Conservation (phyloP, 345 rosid genomes). For the Hirschfeldia incana region DNA sequence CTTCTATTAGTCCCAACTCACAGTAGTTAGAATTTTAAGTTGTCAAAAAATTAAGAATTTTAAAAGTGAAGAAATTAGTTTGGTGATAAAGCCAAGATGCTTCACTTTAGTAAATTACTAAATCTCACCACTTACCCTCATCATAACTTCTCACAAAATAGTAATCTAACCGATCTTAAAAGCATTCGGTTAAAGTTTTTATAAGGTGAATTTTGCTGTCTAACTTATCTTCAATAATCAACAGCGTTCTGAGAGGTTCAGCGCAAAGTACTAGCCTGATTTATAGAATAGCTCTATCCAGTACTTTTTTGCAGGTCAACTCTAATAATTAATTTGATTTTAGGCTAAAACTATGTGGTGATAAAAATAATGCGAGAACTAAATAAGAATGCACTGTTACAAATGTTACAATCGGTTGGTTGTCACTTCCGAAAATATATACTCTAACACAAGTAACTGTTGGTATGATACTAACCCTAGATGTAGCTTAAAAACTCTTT, state of each 20-base stretch:
- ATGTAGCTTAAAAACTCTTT: slow-evolving; percentile 36
- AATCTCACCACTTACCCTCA: slow-evolving; percentile 37
- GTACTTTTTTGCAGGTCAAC: background rate
- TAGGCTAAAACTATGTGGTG: background rate
- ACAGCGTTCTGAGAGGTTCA: slow-evolving; percentile 1
- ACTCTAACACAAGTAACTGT: slow-evolving; percentile 37
- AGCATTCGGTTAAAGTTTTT: slow-evolving; percentile 1
- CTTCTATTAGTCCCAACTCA: background rate
- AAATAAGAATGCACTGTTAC: slow-evolving; percentile 28
- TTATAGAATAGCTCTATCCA: background rate
- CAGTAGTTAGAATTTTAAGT: background rate
- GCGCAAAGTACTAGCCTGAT: slow-evolving; percentile 3
- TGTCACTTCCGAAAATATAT: slow-evolving; percentile 52
- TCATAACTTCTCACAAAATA: slow-evolving; percentile 40
- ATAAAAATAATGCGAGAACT: slow-evolving; percentile 9
- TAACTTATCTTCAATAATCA: background rate
- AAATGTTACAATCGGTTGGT: slow-evolving; percentile 52
- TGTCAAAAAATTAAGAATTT: background rate
- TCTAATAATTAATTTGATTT: background rate
- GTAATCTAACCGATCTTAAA: slow-evolving; percentile 26
- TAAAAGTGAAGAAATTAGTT: slow-evolving; percentile 4
- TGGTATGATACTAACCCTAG: slow-evolving; percentile 43
- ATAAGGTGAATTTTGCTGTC: background rate
- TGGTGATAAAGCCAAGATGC: slow-evolving; percentile 32
- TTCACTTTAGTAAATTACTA: slow-evolving; percentile 38